Evolutionary conservation across 148 eudicot genomes (phyloP), one percentile per base, ranked within the genome.

Genomic region (Vaccinium macrocarpon): DNA sequence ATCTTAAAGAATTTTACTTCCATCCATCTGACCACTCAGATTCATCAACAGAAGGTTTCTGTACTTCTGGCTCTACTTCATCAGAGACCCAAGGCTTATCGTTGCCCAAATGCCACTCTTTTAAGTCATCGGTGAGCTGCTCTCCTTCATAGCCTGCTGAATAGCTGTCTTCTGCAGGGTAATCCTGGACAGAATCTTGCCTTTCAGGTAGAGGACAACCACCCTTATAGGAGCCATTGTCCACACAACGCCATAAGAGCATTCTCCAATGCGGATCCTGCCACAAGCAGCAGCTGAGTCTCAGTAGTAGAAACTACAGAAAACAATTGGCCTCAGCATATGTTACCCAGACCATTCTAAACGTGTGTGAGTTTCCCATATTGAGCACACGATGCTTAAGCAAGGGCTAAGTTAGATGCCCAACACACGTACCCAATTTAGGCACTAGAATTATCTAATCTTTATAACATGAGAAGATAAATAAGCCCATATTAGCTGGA

Each of bases 181-280:
- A 53, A 15, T 80, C 92, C 56, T 86, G 81, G 78, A 13, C 4
- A 50, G 42, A 78, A 52, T 56, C 72, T 87, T 84, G 86, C 85
- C 82, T 92, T 46, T 89, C 92, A 2, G 99, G 99, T 55, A 93
- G 98, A 86, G 92, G 84, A 79, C 98, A 97, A 8, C 99, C 99
- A 8, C 99, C 99, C 82, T 91, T 83, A 84, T 97, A 95, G 56
- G 99, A 91, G 49, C 81, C 85, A 68, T 92, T 92, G 8, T 97
- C 99, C 3, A 82, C 90, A 83, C 97, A 95, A 46, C 90, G 91
- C 96, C 99, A 95, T 64, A 97, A 85, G 32, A 95, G 90, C 86
- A 88, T 83, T 83, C 89, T 91, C 99, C 99, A 97, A 82, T 88
- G 85, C 19, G 70, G 88, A 81, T 97, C 99, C 99, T 97, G 89